Percentiles rank a stretch among this genome's conserved stretches.
These are phyloP conservation scores for Grosmannia clavigera DNA, from an alignment of 2,329 filamentous ascomycete genomes.

Conservation along the genomic window DNA sequence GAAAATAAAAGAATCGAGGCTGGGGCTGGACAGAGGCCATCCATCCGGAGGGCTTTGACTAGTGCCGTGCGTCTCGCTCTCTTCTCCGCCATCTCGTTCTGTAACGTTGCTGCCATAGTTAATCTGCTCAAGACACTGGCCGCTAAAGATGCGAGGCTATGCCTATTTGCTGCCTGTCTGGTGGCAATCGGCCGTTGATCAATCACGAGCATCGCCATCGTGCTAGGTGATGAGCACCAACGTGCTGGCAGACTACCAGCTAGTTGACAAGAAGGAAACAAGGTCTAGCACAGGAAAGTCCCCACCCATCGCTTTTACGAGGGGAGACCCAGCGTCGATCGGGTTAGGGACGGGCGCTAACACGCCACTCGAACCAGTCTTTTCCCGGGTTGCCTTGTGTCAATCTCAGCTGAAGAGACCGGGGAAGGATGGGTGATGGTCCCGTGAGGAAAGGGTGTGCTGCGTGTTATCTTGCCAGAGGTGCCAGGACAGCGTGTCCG, in stretches of 20 bases:
- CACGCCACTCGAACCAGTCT: constrained; percentile 4
- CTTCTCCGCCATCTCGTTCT: not conserved
- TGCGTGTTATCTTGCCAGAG: not conserved
- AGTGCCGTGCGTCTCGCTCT: not conserved
- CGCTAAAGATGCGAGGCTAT: not conserved
- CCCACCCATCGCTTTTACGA: not conserved
- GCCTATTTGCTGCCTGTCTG: not conserved
- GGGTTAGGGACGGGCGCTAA: constrained; percentile 8
- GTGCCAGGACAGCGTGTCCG: not conserved
- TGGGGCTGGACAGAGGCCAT: not conserved
- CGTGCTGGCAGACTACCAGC: not conserved
- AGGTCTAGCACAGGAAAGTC: not conserved
- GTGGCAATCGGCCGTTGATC: not conserved
- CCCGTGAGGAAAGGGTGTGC: not conserved
- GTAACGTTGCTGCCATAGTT: not conserved
- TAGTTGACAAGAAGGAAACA: not conserved
- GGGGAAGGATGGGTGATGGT: not conserved
- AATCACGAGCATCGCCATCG: not conserved
- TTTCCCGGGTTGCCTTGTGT: not conserved
- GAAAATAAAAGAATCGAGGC: not conserved
- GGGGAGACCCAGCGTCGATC: constrained; percentile 9
- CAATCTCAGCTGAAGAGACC: constrained; percentile 3
- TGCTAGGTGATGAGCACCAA: not conserved
- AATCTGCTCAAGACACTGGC: not conserved
- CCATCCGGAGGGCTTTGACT: no score